phyloP scores from a whole-genome alignment of 1,284 basidiomycete genomes.

The Boletus mariae region DNA sequence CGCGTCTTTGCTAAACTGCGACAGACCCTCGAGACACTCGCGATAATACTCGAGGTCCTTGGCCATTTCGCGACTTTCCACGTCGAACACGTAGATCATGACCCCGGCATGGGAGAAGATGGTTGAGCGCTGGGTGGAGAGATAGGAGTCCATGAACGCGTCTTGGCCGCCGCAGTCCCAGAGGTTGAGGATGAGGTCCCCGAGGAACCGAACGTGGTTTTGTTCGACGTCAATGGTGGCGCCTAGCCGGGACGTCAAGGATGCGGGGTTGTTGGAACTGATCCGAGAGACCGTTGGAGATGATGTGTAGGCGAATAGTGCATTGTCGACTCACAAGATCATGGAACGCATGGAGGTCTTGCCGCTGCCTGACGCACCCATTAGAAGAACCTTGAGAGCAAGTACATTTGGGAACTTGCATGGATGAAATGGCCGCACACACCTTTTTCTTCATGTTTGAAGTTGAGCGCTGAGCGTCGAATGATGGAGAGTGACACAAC shows the following conservation, averaged over 20 bases:
- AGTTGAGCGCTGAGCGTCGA: not conserved
- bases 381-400: slow-evolving; percentile 72
- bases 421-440: not conserved
- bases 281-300: slow-evolving; percentile 3
- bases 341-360: slow-evolving; percentile 98
- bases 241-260: slow-evolving; percentile 86
- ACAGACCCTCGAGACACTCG: slow-evolving; percentile 78
- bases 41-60: slow-evolving; percentile 87
- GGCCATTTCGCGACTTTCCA: slow-evolving; percentile 69
- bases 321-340: slow-evolving; percentile 76
- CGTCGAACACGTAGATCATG: slow-evolving; percentile 97
- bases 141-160: slow-evolving; percentile 95
- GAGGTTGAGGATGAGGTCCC: slow-evolving; percentile 88
- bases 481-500: not conserved
- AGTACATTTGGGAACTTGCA: not conserved
- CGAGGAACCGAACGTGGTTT: slow-evolving; percentile 95
- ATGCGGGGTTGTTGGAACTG: slow-evolving; percentile 92
- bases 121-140: slow-evolving; percentile 83
- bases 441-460: slow-evolving; percentile 46
- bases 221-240: slow-evolving; percentile 98
- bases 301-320: not conserved
- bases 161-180: slow-evolving; percentile 99
- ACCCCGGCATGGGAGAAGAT: slow-evolving; percentile 96
- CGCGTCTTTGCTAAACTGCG: slow-evolving; percentile 75
- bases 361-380: slow-evolving; percentile 90